A percentile compares a stretch with the other conserved stretches of the same genome.
Evolutionary conservation across 2,329 filamentous ascomycete genomes (phyloP).

Genomic region (Botrytis fragariae): DNA sequence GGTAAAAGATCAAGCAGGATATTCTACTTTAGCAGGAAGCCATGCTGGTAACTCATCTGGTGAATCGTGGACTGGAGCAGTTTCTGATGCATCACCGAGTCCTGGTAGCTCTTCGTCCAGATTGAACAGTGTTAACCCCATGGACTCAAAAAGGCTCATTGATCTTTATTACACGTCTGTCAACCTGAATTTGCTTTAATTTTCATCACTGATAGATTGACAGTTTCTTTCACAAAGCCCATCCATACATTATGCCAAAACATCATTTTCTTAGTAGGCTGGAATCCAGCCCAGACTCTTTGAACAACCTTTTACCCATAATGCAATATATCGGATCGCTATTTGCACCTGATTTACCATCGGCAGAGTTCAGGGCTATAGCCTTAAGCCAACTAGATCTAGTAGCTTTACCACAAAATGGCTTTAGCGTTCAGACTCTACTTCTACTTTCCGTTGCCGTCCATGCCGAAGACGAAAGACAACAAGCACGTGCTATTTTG

Average conservation of each 20-base stretch:
- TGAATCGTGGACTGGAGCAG: conserved; percentile 23
- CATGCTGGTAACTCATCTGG: conserved; percentile 16
- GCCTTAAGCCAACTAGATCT: conserved; percentile 33
- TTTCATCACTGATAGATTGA: conserved; percentile 31
- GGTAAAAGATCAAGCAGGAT: conserved; percentile 3
- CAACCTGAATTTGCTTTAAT: neutral
- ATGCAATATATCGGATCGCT: conserved; percentile 44
- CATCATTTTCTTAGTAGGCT: conserved; percentile 38
- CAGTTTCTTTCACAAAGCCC: conserved; percentile 39
- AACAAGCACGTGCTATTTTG: conserved; percentile 35
- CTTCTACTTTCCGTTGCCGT: conserved; percentile 41
- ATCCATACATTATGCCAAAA: conserved; percentile 41
- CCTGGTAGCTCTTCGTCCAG: conserved; percentile 26
- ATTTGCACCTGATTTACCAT: conserved; percentile 36
- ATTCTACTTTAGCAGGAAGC: neutral
- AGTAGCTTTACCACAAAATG: conserved; percentile 32
- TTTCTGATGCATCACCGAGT: conserved; percentile 26
- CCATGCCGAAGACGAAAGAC: conserved; percentile 39
- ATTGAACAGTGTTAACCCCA: conserved; percentile 17
- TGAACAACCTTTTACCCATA: conserved; percentile 35
- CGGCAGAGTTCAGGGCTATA: conserved; percentile 38
- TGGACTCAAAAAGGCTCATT: conserved; percentile 30
- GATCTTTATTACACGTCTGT: conserved; percentile 33
- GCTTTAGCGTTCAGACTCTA: conserved; percentile 41
- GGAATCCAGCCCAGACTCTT: conserved; percentile 38